Conservation (phyloP, 1,139 yeast genomes). For the Ashbya aceris region DNA sequence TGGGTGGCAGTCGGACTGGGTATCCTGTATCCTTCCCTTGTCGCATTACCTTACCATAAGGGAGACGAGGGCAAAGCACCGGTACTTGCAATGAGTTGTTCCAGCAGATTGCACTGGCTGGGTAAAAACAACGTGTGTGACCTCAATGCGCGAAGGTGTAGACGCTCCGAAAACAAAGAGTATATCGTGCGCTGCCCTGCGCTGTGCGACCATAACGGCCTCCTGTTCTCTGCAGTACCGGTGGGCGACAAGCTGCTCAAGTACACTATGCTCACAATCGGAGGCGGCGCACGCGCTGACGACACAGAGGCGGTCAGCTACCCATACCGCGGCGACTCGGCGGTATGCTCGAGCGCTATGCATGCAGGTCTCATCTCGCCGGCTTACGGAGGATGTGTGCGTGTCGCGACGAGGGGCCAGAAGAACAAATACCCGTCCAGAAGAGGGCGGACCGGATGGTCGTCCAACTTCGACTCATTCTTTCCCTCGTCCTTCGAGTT, state of each 20-base stretch:
- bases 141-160: constrained; percentile 51
- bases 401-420: constrained; percentile 48
- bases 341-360: constrained; percentile 81
- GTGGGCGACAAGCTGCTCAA: constrained; percentile 63
- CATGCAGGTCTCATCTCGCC: constrained; percentile 78
- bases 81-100: constrained; percentile 38
- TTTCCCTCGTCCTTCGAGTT: constrained; percentile 71
- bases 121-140: constrained; percentile 80
- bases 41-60: constrained; percentile 22
- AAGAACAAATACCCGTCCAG: constrained; percentile 41
- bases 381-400: constrained; percentile 72
- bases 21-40: constrained; percentile 23
- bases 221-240: constrained; percentile 69
- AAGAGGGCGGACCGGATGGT: constrained; percentile 41
- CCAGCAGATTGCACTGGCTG: constrained; percentile 45
- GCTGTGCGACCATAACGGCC: constrained; percentile 66
- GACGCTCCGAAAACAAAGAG: constrained; percentile 37
- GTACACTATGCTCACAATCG: constrained; percentile 65
- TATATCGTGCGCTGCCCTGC: constrained; percentile 78
- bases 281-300: constrained; percentile 43
- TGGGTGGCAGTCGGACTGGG: constrained; percentile 23
- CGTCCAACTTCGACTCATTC: constrained; percentile 57
- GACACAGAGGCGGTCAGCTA: constrained; percentile 31
- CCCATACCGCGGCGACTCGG: constrained; percentile 84
- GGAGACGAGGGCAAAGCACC: constrained; percentile 17